A percentile compares a stretch with the other conserved stretches of the same genome.
Conservation (phyloP, 495 filamentous ascomycete species). For the Xylaria intraflava region DNA sequence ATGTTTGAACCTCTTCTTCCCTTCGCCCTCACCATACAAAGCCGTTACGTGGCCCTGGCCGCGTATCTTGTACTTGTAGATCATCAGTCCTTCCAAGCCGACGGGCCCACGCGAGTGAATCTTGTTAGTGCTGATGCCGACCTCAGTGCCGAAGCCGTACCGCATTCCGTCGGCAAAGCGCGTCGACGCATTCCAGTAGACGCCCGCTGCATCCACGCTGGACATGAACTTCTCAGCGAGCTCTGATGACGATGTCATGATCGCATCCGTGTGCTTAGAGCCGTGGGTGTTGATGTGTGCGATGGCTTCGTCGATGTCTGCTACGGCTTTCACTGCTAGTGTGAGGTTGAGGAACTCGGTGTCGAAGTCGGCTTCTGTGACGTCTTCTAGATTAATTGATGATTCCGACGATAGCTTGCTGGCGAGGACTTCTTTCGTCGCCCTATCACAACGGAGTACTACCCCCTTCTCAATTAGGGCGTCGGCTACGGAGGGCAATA, state of each 20-base stretch:
- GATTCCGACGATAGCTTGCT: slow-evolving; percentile 29
- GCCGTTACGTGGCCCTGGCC: slow-evolving; percentile 72
- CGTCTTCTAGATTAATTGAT: slow-evolving; percentile 48
- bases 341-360: slow-evolving; percentile 87
- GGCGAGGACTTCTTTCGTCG: slow-evolving; percentile 55
- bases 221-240: slow-evolving; percentile 74
- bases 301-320: slow-evolving; percentile 62
- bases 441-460: slow-evolving; percentile 71
- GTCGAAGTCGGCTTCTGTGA: slow-evolving; percentile 63
- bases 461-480: slow-evolving; percentile 72
- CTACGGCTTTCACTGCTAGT: slow-evolving; percentile 77
- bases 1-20: slow-evolving; percentile 66
- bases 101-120: slow-evolving; percentile 93
- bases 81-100: slow-evolving; percentile 88
- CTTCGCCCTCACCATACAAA: slow-evolving; percentile 64
- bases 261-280: slow-evolving; percentile 92
- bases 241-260: slow-evolving; percentile 61
- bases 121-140: slow-evolving; percentile 98
- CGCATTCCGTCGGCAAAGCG: slow-evolving; percentile 94
- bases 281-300: slow-evolving; percentile 85
- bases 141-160: slow-evolving; percentile 96
- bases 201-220: slow-evolving; percentile 79
- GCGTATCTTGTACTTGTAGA: slow-evolving; percentile 87
- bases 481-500: slow-evolving; percentile 65
- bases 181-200: slow-evolving; percentile 95